Base-by-base conservation (phyloP, 495 filamentous ascomycete genomes). In the Massariosphaeria phaeospora region DNA sequence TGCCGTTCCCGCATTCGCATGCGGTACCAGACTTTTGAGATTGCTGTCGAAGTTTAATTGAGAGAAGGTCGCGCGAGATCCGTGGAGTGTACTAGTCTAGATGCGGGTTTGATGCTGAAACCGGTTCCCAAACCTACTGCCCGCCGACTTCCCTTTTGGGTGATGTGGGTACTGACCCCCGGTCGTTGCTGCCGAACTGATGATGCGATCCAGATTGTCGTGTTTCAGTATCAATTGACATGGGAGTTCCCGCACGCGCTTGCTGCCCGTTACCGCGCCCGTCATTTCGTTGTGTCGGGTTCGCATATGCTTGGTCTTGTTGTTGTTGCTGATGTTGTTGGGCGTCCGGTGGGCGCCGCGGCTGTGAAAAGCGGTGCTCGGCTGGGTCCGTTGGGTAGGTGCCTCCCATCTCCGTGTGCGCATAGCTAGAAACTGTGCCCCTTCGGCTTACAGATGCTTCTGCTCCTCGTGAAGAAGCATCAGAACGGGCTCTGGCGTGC, bases 401-500 rank as follows among this genome's bases (percentile, higher is more conserved):
- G 7, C 36, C 49, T n/a, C n/a, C n/a, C 26, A 43, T 21, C 33
- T 62, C 59, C 30, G 24, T 25, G 31, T 52, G 42, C 17, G 21
- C 42, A 20, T 62, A 48, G 27, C 59, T 53, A 15, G 55, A 55
- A 20, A 63, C 27, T 3, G 59, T 63, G 13, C 54, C 55, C 2
- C 59, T 54, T 17, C 59, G 59, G 38, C 59, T 58, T 35, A 63
- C 27, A 46, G 42, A 18, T 48, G 48, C 54, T 21, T 62, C 59
- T 15, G 12, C 25, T 31, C 59, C 71, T 55, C 23, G 69, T 61
- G 73, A 69, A 33, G 78, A 80, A 41, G 81, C 70, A 59, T 88
- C 85, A 63, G 84, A 88, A 62, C 83, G 77, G 52, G 85, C 79
- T 58, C 85, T 78, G 23, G 83, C 83, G 62, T 87, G 84, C 25